Percentiles rank a stretch among this genome's conserved stretches.
phyloP scores from a whole-genome alignment of 306 rosid genomes.

The Quercus berberidifolia region DNA sequence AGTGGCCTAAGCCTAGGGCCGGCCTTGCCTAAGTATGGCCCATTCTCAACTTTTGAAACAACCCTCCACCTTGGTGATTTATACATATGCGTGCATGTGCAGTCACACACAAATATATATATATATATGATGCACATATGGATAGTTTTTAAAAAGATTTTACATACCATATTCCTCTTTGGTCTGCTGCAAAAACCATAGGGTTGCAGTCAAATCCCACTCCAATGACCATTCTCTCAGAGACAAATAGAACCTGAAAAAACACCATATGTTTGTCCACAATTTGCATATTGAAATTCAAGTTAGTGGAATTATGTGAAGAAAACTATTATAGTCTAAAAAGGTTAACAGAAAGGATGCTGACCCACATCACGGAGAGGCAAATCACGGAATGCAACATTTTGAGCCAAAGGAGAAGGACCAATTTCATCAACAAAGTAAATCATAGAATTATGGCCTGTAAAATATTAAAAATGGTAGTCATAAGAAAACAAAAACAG shows the following conservation, averaged over 20 bases:
- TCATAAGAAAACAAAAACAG: slow-evolving; percentile 6
- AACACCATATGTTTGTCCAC: slow-evolving; percentile 28
- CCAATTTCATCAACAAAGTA: slow-evolving; percentile 92
- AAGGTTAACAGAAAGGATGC: slow-evolving; percentile 68
- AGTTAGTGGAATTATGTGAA: slow-evolving; percentile 30
- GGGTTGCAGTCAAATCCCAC: slow-evolving; percentile 93
- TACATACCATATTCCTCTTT: slow-evolving; percentile 83
- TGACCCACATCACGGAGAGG: slow-evolving; percentile 99
- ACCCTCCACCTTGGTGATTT: neutral
- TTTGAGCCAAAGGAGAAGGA: slow-evolving; percentile 94
- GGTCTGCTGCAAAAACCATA: slow-evolving; percentile 82
- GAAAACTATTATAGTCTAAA: slow-evolving; percentile 11
- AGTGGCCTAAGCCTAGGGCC: no score
- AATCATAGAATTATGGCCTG: slow-evolving; percentile 95
- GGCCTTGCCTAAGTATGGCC: neutral
- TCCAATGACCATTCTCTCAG: slow-evolving; percentile 83
- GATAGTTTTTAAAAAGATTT: neutral
- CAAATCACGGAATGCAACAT: slow-evolving; percentile 80
- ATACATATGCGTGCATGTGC: no score
- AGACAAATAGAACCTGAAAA: slow-evolving; percentile 85
- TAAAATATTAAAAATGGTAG: slow-evolving; percentile 26
- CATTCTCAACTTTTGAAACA: neutral
- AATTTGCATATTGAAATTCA: slow-evolving; percentile 28
- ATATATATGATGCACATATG: neutral
- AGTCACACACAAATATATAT: no score